Evolutionary conservation across 1,284 basidiomycete species (phyloP), one percentile per base, ranked within the genome.

Genomic region (Thecaphora thlaspeos): DNA sequence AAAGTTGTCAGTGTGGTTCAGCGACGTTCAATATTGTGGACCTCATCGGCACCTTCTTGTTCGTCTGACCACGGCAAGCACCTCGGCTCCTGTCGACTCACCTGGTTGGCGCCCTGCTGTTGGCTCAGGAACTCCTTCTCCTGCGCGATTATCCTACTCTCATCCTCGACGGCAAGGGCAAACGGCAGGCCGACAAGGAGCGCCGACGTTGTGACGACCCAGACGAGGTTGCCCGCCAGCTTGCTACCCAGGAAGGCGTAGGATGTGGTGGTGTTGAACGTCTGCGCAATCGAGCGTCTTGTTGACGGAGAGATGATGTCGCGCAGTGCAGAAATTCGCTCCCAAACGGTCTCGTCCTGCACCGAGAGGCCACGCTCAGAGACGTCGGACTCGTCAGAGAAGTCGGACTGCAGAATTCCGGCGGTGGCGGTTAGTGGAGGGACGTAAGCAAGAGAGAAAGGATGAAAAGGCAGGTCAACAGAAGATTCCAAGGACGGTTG

Each of bases 271-370:
- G 88, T 84, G 48, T 82, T 82, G 64, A 88, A 76, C 49, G 84
- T 84, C 37, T 84, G 82, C 36, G 83, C 79, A 61, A 97, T 85
- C 67, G 82, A 81, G 66, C 88, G 86, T 60, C 95, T 87, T 32
- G 92, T 93, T 17, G 87, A 82, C 19, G 95, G 93, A 2, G 92
- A 88, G 10, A 98, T 86, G 75, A 98, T 96, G 83, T 98, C 94
- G 68, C 88, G 88, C 75, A 98, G 86, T 21, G 94, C 94, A 54
- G 85, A 83, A 73, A 98, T 72, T 56, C 94, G 89, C 81, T 97
- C 91, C 71, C 86, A 83, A 68, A 96, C 68, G n/a, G 91, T 85
- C 81, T 98, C 94, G 32, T 70, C 48, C 26, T 53, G 48, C 9
- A 73, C 37, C 4, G 63, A 51, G 14, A 75, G 51, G 21, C 67